phyloP scores from a whole-genome alignment of 2,329 filamentous ascomycete species.

The Lasiodiplodia sp. region DNA sequence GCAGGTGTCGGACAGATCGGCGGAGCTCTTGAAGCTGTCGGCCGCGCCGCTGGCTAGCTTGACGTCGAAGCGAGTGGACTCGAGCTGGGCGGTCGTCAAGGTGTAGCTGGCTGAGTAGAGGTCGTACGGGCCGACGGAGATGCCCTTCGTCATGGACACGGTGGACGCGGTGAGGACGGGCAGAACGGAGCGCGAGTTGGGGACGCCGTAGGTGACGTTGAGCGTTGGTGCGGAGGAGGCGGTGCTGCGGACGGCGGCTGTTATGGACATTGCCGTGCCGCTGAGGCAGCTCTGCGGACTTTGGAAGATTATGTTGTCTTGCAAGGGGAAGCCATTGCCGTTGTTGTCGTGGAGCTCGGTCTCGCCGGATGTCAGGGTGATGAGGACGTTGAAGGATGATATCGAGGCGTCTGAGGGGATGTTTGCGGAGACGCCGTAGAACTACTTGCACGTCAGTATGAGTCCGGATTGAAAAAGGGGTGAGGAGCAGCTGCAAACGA shows the following conservation, averaged over 20 bases:
- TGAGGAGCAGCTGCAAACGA: too few relatives aligned
- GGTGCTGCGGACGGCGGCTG: constrained; percentile 38
- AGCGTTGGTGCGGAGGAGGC: constrained; percentile 29
- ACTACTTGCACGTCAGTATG: constrained; percentile 31
- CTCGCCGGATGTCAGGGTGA: constrained; percentile 59
- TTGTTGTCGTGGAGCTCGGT: constrained; percentile 63
- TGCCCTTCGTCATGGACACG: constrained; percentile 38
- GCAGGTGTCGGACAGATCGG: constrained; percentile 13
- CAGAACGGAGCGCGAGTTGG: constrained; percentile 36
- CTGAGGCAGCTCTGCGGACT: constrained; percentile 63
- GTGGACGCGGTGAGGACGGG: constrained; percentile 38
- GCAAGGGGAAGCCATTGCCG: constrained; percentile 61
- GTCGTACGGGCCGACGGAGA: constrained; percentile 38
- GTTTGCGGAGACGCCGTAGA: constrained; percentile 45
- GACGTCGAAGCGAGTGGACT: constrained; percentile 18
- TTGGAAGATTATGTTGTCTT: constrained; percentile 64
- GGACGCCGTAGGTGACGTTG: constrained; percentile 37
- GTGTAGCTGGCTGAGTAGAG: constrained; percentile 39
- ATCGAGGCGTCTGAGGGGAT: constrained; percentile 67
- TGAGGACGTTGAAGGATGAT: constrained; percentile 64
- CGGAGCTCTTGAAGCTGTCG: constrained; percentile 14
- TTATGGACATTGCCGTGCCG: constrained; percentile 35
- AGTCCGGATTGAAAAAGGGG: neutral
- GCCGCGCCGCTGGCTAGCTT: neutral
- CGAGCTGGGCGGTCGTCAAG: constrained; percentile 26